phyloP scores from a whole-genome alignment of 106 monocot genomes.

The Posidonia australis region DNA sequence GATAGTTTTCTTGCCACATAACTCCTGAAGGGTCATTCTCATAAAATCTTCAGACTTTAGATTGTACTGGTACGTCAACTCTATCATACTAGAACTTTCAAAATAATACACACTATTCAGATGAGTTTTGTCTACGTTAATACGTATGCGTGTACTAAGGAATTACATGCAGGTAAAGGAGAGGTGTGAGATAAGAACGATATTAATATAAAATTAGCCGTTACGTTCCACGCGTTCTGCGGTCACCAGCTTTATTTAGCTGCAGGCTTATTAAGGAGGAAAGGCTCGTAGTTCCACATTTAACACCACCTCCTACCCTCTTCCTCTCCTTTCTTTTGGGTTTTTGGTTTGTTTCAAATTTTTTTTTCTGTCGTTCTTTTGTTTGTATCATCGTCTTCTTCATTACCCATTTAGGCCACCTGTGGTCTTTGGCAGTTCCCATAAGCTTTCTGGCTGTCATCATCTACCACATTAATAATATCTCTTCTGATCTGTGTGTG shows the following conservation, averaged over 20 bases:
- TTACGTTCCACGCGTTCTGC: constrained; percentile 10
- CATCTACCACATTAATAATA: neutral
- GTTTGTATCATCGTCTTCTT: neutral
- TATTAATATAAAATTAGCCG: constrained; percentile 12
- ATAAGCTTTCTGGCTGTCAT: neutral
- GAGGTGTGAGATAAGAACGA: neutral
- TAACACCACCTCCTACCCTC: neutral
- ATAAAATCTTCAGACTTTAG: too few relatives aligned
- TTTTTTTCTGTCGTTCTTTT: neutral
- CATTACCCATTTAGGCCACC: neutral
- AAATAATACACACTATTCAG: too few relatives aligned
- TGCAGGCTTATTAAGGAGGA: constrained; percentile 2
- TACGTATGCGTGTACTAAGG: too few relatives aligned
- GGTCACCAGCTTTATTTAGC: constrained; percentile 4
- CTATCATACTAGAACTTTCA: too few relatives aligned
- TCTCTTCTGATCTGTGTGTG: neutral
- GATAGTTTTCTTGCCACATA: too few relatives aligned
- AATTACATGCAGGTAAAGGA: too few relatives aligned
- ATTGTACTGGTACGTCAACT: too few relatives aligned
- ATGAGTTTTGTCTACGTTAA: too few relatives aligned
- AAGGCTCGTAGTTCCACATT: neutral
- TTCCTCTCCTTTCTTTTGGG: neutral
- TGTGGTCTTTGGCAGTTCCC: neutral
- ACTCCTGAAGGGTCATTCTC: too few relatives aligned
- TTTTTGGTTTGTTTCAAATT: neutral